Conservation (phyloP, 495 filamentous ascomycete genomes). For the Penicillium turbatum region DNA sequence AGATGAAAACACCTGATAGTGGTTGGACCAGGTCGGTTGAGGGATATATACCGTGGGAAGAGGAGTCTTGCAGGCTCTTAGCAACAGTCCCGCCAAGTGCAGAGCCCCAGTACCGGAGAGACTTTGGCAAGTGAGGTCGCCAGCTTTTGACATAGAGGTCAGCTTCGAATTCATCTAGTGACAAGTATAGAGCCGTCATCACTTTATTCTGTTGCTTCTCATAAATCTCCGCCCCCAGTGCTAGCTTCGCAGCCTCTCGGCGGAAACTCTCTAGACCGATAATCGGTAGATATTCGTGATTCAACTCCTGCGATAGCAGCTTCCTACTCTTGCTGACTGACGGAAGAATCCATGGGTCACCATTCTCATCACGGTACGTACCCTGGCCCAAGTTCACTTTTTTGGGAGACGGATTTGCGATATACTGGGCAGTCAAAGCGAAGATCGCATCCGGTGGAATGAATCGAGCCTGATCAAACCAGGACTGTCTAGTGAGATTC, state of each 20-base stretch:
- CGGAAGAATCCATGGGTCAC: conserved; percentile 40
- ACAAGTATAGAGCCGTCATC: background rate
- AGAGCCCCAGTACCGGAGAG: conserved; percentile 85
- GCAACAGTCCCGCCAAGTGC: conserved; percentile 73
- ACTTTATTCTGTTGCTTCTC: conserved; percentile 10
- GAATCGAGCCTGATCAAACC: conserved; percentile 21
- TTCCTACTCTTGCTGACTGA: conserved; percentile 24
- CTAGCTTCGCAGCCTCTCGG: conserved; percentile 17
- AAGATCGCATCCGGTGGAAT: conserved; percentile 39
- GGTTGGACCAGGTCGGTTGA: conserved; percentile 38
- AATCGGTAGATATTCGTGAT: conserved; percentile 33
- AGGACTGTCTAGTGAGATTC: background rate
- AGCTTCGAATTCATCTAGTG: background rate
- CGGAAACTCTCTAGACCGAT: conserved; percentile 28
- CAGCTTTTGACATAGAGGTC: conserved; percentile 10
- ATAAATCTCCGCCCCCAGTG: conserved; percentile 19
- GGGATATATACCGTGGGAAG: conserved; percentile 31
- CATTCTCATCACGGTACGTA: conserved; percentile 38
- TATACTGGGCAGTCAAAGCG: conserved; percentile 30
- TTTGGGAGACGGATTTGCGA: conserved; percentile 22
- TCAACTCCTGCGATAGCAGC: conserved; percentile 1
- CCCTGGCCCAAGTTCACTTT: conserved; percentile 39
- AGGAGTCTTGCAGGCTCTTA: conserved; percentile 36
- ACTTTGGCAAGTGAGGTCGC: conserved; percentile 49
- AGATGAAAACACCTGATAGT: conserved; percentile 33